Conservation (phyloP, 805 yeast genomes). For the Wickerhamiella azyma region DNA sequence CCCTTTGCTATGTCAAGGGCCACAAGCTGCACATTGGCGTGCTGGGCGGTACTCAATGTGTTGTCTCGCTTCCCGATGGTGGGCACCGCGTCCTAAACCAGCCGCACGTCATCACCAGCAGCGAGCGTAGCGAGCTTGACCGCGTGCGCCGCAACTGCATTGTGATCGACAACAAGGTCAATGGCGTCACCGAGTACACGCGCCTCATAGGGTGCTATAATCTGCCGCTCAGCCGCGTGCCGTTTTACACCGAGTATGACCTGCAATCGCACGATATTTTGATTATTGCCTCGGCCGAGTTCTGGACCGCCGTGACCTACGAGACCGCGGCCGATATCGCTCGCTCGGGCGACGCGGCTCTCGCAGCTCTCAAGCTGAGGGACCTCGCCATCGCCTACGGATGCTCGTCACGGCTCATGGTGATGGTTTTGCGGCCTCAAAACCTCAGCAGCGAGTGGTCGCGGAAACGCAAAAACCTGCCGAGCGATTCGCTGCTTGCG, state of each 20-base stretch:
- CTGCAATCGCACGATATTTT: conserved; percentile 66
- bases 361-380: conserved; percentile 84
- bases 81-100: conserved; percentile 67
- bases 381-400: conserved; percentile 94
- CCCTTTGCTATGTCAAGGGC: conserved; percentile 66
- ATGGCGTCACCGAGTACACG: conserved; percentile 69
- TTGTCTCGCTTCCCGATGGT: conserved; percentile 69
- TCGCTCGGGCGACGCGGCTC: conserved; percentile 61
- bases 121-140: conserved; percentile 47
- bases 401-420: conserved; percentile 61
- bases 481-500: conserved; percentile 67
- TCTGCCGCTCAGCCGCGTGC: conserved; percentile 69
- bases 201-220: conserved; percentile 87
- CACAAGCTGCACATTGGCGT: conserved; percentile 66
- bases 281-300: conserved; percentile 65
- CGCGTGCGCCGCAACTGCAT: conserved; percentile 86
- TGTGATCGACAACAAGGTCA: conserved; percentile 74
- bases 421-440: conserved; percentile 43
- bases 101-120: conserved; percentile 58
- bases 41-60: conserved; percentile 78
- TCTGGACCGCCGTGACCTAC: conserved; percentile 75
- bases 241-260: conserved; percentile 52
- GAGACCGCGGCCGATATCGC: conserved; percentile 86
- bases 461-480: conserved; percentile 33
- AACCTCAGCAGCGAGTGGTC: conserved; percentile 12